Base-by-base conservation (phyloP, 257 asterid species). In the Penstemon davidsonii region DNA sequence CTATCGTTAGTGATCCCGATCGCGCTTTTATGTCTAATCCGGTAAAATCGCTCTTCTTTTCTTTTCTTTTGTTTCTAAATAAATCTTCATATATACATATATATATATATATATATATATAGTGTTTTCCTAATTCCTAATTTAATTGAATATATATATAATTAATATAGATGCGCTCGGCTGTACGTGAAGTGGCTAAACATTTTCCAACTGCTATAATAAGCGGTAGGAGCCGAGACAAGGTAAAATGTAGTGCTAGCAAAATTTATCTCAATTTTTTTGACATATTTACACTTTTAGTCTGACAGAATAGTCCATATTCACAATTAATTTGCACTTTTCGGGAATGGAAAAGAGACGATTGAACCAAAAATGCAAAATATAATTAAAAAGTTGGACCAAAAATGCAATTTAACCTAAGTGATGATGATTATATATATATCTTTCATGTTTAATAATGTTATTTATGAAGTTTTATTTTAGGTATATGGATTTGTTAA, bases 1-100 rank as follows among this genome's bases (percentile, higher is more conserved):
- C 98, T 60, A 92, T 92, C 6, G 98, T 92, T 1, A 96, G 85
- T 57, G 96, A 92, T 69, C 98, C 98, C 12, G 98, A 92, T 75
- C 85, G 81, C 6, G 98, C 98, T 77, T 89, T 85, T 85, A 92
- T 92, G 96, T 86, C 96, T 7, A 80, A 83, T 1, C 73, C 90
- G 75, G 98, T 92, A 13, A 67, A 68, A 38, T 83, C 82, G 42
- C 19, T 7, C 37, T 46, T 5, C 2, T 15, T 15, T 15, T 5
- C 2, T 15, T 15, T 15, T 15, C 18, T 55, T 9, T 62, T 15
- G 2, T 8, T 37, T 8, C 52, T 13, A 4, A 2, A 59, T 37
- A 38, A 7, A 0, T 57, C 15, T 45, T 46, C 40, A 0, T 4
- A 9, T 15, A 11, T 6, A 18, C 42, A 3, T n/a, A 43, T n/a